Percentiles rank a stretch among this genome's conserved stretches.
Conservation (phyloP, 192 early-diverging fungal genomes). For the Podila verticillata region DNA sequence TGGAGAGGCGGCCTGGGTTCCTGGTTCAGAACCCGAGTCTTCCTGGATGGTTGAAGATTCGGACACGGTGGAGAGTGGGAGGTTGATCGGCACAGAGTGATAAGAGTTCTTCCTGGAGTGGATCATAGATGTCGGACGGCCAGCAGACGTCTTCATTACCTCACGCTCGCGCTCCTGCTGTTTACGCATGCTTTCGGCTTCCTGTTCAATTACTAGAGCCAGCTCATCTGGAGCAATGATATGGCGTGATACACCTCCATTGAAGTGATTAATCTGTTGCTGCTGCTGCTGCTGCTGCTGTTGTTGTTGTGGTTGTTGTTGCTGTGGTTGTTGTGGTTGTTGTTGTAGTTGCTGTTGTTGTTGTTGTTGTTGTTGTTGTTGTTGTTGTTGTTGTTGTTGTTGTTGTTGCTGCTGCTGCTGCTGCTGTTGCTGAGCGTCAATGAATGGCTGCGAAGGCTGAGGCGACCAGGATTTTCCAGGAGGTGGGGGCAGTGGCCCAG, state of each 20-base stretch:
- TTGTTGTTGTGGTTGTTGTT: background rate
- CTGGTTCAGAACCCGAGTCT: background rate
- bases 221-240: slow-evolving; percentile 46
- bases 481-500: slow-evolving; percentile 14
- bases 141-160: slow-evolving; percentile 3
- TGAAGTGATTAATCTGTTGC: background rate
- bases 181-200: slow-evolving; percentile 23
- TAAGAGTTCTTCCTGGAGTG: background rate
- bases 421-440: background rate
- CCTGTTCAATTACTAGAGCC: slow-evolving; percentile 34
- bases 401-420: slow-evolving; percentile 2
- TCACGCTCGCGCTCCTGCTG: slow-evolving; percentile 13
- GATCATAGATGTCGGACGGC: slow-evolving; percentile 39
- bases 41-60: slow-evolving; percentile 1
- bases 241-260: slow-evolving; percentile 33
- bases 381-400: slow-evolving; percentile 8
- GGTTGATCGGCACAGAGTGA: background rate
- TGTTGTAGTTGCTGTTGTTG: slow-evolving; percentile 18
- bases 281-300: background rate
- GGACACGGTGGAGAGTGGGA: slow-evolving; percentile 19
- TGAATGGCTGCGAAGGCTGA: background rate
- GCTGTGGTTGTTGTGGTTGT: background rate
- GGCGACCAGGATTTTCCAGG: slow-evolving; percentile 19
- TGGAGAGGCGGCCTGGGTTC: background rate
- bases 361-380: background rate